Evolutionary conservation across 1,284 basidiomycete genomes (phyloP).

Genomic region (Austroboletus novae-zelandiae): DNA sequence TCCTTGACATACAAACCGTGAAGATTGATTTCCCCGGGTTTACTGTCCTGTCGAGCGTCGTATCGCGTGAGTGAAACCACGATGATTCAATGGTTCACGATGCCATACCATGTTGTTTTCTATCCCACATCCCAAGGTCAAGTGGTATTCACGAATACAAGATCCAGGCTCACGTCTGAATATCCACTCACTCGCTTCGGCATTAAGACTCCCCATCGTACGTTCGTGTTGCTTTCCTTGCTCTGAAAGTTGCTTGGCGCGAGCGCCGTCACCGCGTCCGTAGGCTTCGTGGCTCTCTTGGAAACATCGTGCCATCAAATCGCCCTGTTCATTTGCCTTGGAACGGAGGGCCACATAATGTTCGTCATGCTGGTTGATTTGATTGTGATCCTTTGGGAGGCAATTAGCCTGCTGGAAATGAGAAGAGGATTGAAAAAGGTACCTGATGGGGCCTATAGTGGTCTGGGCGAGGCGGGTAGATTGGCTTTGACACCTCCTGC

Average conservation of each 20-base stretch:
- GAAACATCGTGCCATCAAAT: conserved; percentile 70
- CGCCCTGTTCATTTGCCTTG: conserved; percentile 71
- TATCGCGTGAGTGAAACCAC: not conserved
- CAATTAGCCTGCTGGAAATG: not conserved
- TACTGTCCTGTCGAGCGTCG: conserved; percentile 51
- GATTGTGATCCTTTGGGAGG: conserved; percentile 52
- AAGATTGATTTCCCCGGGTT: conserved; percentile 79
- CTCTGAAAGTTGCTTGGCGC: conserved; percentile 81
- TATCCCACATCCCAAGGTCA: conserved; percentile 28
- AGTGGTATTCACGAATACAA: not conserved
- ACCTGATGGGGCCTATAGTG: conserved; percentile 16
- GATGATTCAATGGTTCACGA: not conserved
- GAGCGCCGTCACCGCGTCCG: conserved; percentile 66
- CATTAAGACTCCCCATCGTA: conserved; percentile 81
- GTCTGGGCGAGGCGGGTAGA: conserved; percentile 9
- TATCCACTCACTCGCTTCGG: conserved; percentile 88
- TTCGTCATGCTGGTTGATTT: conserved; percentile 66
- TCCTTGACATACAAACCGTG: conserved; percentile 95
- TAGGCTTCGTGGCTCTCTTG: conserved; percentile 71
- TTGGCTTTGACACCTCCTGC: conserved; percentile 19
- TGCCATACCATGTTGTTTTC: conserved; percentile 78
- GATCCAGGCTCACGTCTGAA: conserved; percentile 60
- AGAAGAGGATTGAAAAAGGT: not conserved
- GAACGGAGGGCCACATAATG: conserved; percentile 70
- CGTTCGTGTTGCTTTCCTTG: conserved; percentile 82